Evolutionary conservation across 1,139 yeast species (phyloP).

Genomic region (Zhuliangozyma blackwelliae): DNA sequence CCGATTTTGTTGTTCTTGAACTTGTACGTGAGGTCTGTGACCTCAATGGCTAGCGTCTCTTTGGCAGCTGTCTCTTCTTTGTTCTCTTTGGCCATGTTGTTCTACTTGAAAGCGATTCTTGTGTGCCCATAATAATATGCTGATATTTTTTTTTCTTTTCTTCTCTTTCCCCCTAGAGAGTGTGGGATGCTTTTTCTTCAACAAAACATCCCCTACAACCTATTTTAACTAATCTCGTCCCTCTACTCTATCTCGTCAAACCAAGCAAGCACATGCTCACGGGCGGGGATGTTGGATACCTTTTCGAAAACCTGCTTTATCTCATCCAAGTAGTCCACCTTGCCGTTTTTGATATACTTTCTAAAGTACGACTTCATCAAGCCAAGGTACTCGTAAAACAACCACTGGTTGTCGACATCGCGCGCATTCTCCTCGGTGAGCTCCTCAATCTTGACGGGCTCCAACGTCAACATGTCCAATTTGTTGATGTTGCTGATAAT

Average conservation of each 20-base stretch:
- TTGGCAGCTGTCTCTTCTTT: too few relatives aligned
- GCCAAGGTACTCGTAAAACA: slow-evolving; percentile 41
- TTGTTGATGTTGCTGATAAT: slow-evolving; percentile 35
- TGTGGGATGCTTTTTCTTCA: too few relatives aligned
- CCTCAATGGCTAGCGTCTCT: slow-evolving; percentile 51
- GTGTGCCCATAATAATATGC: too few relatives aligned
- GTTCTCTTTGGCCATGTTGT: too few relatives aligned
- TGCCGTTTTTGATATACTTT: slow-evolving; percentile 19
- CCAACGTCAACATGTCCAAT: slow-evolving; percentile 23
- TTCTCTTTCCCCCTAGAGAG: too few relatives aligned
- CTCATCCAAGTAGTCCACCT: slow-evolving; percentile 18
- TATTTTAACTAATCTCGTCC: too few relatives aligned
- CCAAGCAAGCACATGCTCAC: slow-evolving; percentile 29
- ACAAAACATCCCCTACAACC: too few relatives aligned
- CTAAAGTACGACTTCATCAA: slow-evolving; percentile 39
- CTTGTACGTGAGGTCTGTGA: slow-evolving; percentile 62
- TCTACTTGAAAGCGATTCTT: too few relatives aligned
- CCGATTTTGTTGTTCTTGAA: slow-evolving; percentile 67
- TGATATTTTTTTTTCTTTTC: too few relatives aligned
- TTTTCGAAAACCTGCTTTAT: slow-evolving; percentile 17
- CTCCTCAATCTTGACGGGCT: slow-evolving; percentile 23
- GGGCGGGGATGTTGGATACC: slow-evolving; percentile 24
- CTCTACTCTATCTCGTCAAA: slow-evolving; percentile 9
- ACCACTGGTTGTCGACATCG: slow-evolving; percentile 39
- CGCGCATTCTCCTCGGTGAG: slow-evolving; percentile 22